Evolutionary conservation across 1,139 yeast genomes (phyloP).

Genomic region (Sugiyamaella grinbergsii): DNA sequence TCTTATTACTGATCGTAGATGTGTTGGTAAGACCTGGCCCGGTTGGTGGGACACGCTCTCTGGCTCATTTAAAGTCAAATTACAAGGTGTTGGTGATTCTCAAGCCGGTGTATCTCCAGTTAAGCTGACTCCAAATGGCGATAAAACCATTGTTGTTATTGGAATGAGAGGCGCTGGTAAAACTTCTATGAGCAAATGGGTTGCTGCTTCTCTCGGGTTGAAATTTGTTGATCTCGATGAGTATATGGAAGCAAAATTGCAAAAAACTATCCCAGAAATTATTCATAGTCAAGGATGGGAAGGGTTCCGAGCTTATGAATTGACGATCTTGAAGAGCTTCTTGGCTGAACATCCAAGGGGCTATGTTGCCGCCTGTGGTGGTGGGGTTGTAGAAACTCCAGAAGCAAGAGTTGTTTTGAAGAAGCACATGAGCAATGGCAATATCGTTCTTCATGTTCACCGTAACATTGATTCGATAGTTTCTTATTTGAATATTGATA

Average conservation of each 20-base stretch:
- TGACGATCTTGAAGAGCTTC: conserved; percentile 56
- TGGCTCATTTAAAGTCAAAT: conserved; percentile 59
- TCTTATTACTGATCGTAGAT: conserved; percentile 78
- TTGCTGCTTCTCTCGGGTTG: conserved; percentile 71
- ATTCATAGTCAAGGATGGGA: conserved; percentile 83
- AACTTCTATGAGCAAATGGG: conserved; percentile 80
- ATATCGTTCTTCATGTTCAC: conserved; percentile 85
- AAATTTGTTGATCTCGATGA: conserved; percentile 77
- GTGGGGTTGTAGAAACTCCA: conserved; percentile 86
- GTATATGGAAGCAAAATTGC: conserved; percentile 59
- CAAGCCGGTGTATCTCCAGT: neutral
- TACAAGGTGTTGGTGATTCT: conserved; percentile 55
- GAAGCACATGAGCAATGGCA: conserved; percentile 57
- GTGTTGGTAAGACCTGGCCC: conserved; percentile 99
- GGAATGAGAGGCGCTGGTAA: conserved; percentile 99
- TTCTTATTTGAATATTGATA: conserved; percentile 69
- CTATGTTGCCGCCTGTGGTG: conserved; percentile 88
- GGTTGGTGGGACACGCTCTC: conserved; percentile 98
- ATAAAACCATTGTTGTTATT: conserved; percentile 71
- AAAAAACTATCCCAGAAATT: conserved; percentile 62
- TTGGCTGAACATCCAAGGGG: conserved; percentile 54
- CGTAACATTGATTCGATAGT: conserved; percentile 84
- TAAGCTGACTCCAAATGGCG: conserved; percentile 41
- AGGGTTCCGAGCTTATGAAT: conserved; percentile 71
- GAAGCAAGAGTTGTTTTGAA: conserved; percentile 66